These are phyloP conservation scores for Sporothrix luriei DNA, from an alignment of 2,329 filamentous ascomycete genomes.

Conservation along the genomic window DNA sequence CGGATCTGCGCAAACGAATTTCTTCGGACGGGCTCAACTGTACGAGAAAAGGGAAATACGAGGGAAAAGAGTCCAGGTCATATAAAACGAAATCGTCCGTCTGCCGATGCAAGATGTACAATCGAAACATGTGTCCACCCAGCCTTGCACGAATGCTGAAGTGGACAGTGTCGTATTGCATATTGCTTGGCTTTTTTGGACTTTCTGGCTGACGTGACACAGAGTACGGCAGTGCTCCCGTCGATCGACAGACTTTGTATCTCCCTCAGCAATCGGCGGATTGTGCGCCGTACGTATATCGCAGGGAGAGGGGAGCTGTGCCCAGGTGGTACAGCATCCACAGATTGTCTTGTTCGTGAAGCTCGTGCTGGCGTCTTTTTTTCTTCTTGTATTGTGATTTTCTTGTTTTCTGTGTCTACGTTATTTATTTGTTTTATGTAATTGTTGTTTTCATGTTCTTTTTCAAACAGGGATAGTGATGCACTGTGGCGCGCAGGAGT, in stretches of 20 bases:
- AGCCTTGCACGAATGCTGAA: not conserved
- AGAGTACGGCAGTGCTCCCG: conserved; percentile 11
- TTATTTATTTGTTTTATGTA: too few relatives aligned
- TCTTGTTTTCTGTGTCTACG: too few relatives aligned
- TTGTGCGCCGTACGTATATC: not conserved
- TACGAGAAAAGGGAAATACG: too few relatives aligned
- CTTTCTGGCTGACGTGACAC: conserved; percentile 5
- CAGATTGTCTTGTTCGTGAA: not conserved
- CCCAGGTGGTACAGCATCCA: not conserved
- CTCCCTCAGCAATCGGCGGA: conserved; percentile 1
- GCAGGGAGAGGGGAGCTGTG: not conserved
- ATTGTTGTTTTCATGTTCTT: too few relatives aligned
- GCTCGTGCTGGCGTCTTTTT: not conserved
- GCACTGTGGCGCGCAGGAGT: too few relatives aligned
- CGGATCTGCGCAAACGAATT: conserved; percentile 11
- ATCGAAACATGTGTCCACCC: not conserved
- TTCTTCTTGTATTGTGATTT: too few relatives aligned
- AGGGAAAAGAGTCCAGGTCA: not conserved
- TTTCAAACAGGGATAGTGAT: too few relatives aligned
- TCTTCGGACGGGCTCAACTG: not conserved
- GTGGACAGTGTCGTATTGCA: not conserved
- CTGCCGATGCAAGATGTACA: conserved; percentile 14
- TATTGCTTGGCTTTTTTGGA: not conserved
- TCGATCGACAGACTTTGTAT: not conserved
- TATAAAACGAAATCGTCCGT: not conserved